Base-by-base conservation (phyloP, 2,329 filamentous ascomycete genomes). In the Fusarium phyllophilum region DNA sequence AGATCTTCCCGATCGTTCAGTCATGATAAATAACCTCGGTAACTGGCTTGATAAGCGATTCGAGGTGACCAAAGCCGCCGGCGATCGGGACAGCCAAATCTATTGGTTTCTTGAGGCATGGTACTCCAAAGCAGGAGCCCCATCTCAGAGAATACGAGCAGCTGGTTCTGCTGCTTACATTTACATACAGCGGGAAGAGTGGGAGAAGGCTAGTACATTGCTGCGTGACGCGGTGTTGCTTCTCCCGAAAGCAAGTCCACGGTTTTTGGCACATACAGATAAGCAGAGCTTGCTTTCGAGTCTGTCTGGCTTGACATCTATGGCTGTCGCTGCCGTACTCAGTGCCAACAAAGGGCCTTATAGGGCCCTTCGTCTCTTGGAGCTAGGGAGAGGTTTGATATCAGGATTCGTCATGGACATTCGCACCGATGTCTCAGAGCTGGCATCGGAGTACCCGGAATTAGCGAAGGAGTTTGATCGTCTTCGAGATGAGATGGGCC, bases 321-420 rank as follows among this genome's bases (percentile, higher is more conserved):
- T 36, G 48, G 48, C 48, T 9, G 33, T 31, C 0, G n/a, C 48
- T 15, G 17, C 48, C 2, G 3, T 17, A 0, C 3, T 52, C 3
- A 52, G n/a, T 8, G 31, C 48, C 0, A 20, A 26, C 1, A 1
- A 20, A 15, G 31, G 5, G 0, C 17, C n/a, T 3, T 36, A 20
- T 11, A 31, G 26, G 12, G 48, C 48, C 0, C 17, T 52, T 1
- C 5, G 8, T 0, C 31, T 52, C 13, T 14, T 52, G 17, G 48
- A 52, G 13, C 17, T 26, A 3, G 48, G 48, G 3, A 34, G 48
- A 15, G 48, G 48, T 4, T 4, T 36, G 1, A 52, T 36, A 3
- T 52, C 48, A 22, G 48, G 48, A 2, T 52, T 52, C 3, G 8
- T 52, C 4, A 36, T 36, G 33, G 33, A 52, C 4, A 15, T 24